phyloP scores from a whole-genome alignment of 140 eudicot species.

The Cichorium intybus region DNA sequence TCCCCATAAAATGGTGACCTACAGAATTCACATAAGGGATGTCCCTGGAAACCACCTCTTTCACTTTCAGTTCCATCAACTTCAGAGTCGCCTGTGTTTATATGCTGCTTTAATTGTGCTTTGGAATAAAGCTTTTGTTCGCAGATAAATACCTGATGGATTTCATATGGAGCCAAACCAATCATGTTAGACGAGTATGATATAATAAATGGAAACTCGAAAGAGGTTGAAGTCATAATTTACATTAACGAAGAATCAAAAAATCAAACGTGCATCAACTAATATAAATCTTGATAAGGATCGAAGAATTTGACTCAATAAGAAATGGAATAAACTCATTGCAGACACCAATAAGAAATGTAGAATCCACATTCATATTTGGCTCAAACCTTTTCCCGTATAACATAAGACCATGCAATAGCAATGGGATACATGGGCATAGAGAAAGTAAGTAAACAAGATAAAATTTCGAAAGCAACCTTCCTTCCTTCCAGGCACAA shows the following conservation, averaged over 20 bases:
- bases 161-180: slow-evolving; percentile 17
- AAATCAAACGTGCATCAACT: neutral
- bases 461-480: slow-evolving; percentile 29
- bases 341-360: neutral
- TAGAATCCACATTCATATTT: neutral
- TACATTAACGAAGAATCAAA: neutral
- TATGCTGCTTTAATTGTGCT: slow-evolving; percentile 85
- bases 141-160: slow-evolving; percentile 78
- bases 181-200: slow-evolving; percentile 19
- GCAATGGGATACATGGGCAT: neutral
- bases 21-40: slow-evolving; percentile 91
- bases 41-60: slow-evolving; percentile 97
- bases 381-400: neutral
- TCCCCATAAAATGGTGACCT: slow-evolving; percentile 87
- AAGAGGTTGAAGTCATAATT: neutral
- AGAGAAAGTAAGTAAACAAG: neutral
- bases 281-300: neutral
- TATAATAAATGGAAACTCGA: slow-evolving; percentile 1
- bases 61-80: slow-evolving; percentile 98
- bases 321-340: neutral
- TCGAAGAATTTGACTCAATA: neutral
- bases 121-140: slow-evolving; percentile 90
- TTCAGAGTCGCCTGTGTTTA: slow-evolving; percentile 87
- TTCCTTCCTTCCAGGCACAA: slow-evolving; percentile 94
- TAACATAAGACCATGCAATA: slow-evolving; percentile 6